phyloP scores from a whole-genome alignment of 2,329 filamentous ascomycete species.

The Passalora sequoiae region DNA sequence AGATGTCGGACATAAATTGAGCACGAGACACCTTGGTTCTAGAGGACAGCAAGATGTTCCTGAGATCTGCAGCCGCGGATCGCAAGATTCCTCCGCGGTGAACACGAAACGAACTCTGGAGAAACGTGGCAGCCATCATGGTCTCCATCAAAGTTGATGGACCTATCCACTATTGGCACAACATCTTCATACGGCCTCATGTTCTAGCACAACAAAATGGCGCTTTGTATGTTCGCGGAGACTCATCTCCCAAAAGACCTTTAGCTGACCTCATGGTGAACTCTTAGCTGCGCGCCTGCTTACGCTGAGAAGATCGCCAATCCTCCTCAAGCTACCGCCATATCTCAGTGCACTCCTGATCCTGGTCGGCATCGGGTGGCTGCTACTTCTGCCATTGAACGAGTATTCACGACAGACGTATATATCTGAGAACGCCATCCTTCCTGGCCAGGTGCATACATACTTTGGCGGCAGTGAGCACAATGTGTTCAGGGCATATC shows the following conservation, averaged over 20 bases:
- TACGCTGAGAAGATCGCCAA: constrained; percentile 71
- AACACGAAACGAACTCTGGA: neutral
- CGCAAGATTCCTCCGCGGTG: too few species aligned
- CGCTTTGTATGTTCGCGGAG: constrained; percentile 8
- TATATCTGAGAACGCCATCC: constrained; percentile 92
- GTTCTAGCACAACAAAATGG: constrained; percentile 8
- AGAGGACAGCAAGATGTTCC: too few species aligned
- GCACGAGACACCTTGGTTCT: constrained; percentile 1
- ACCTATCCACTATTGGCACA: neutral
- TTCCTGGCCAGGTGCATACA: constrained; percentile 94
- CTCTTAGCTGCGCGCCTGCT: constrained; percentile 50
- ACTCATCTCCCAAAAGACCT: too few species aligned
- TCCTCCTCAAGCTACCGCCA: constrained; percentile 75
- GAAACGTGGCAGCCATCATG: neutral
- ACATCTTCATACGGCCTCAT: neutral
- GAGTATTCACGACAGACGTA: constrained; percentile 90
- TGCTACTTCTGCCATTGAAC: constrained; percentile 82
- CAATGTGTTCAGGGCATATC: constrained; percentile 85
- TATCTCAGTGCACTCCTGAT: constrained; percentile 84
- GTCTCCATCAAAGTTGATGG: constrained; percentile 4
- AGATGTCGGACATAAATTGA: neutral
- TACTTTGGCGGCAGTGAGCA: constrained; percentile 97
- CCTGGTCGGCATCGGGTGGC: constrained; percentile 78
- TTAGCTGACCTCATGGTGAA: neutral
- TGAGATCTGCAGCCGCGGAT: too few species aligned